Percentiles rank a stretch among this genome's conserved stretches.
Conservation (phyloP, 1,139 yeast species). For the Candida sanyaensis region DNA sequence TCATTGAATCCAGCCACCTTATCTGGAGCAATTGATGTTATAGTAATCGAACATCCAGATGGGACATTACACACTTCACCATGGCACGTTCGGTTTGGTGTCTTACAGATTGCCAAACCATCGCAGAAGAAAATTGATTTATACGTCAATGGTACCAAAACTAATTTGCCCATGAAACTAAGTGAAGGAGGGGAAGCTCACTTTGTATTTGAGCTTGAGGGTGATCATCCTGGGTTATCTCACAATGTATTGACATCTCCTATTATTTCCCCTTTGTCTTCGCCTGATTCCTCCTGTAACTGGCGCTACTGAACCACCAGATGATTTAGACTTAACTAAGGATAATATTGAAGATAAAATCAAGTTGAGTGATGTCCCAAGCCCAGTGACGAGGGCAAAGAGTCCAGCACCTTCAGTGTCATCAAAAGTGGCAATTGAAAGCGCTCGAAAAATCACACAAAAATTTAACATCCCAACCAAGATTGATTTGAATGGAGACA, state of each 20-base stretch:
- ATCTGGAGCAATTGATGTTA: slow-evolving; percentile 96
- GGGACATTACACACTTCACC: slow-evolving; percentile 89
- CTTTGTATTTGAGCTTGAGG: slow-evolving; percentile 89
- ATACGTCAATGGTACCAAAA: slow-evolving; percentile 76
- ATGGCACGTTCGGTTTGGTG: slow-evolving; percentile 95
- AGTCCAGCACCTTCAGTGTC: slow-evolving; percentile 25
- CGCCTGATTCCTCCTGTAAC: slow-evolving; percentile 53
- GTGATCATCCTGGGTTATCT: slow-evolving; percentile 60
- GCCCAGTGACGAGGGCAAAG: slow-evolving; percentile 19
- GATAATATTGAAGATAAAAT: slow-evolving; percentile 32
- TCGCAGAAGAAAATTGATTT: slow-evolving; percentile 93
- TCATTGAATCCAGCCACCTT: slow-evolving; percentile 95
- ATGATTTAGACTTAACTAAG: slow-evolving; percentile 35
- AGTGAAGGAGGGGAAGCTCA: slow-evolving; percentile 99
- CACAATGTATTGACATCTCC: slow-evolving; percentile 87
- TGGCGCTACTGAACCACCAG: slow-evolving; percentile 23
- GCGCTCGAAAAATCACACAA: slow-evolving; percentile 68
- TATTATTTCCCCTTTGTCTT: slow-evolving; percentile 76
- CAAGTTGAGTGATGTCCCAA: slow-evolving; percentile 23
- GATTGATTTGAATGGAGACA: slow-evolving; percentile 86
- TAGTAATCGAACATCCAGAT: slow-evolving; percentile 90
- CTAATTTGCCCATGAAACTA: slow-evolving; percentile 90
- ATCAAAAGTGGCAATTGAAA: slow-evolving; percentile 54
- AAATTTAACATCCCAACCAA: slow-evolving; percentile 86
- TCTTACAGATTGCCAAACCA: slow-evolving; percentile 90